Base-by-base conservation (phyloP, 2,329 filamentous ascomycete species). In the Aotearoamyces nothofagi region DNA sequence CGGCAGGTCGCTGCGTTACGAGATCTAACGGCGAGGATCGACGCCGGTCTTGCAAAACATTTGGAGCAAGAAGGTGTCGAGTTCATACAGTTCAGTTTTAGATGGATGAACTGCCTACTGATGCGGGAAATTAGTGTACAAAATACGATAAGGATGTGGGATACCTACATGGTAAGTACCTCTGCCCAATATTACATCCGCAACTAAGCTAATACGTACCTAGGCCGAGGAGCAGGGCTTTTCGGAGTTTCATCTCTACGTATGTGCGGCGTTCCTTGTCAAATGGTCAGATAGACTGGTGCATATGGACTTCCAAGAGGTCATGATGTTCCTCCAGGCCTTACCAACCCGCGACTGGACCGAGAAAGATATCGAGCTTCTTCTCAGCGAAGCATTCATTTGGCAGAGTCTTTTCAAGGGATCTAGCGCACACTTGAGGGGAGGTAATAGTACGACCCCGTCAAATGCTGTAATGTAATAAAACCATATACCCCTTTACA, bases 141-240 rank as follows among this genome's bases (percentile, higher is more conserved):
- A 52, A 96, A 94, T 51, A 94, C 84, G 1, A 92, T 98, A 39
- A 69, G 90, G 42, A 98, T 98, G 90, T 98, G 90, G 90, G 90
- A 98, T 54, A 98, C 90, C 15, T 98, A 98, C 57, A 69, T 98
- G 59, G 87, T 94, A 61, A 50, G 73, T 56, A 29, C 5, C 9
- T 26, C 15, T 16, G 31, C 32, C 14, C n/a, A 16, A 16, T 25
- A 15, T 13, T 23, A 15, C 5, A 22, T 11, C n/a, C 14, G 19
- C 24, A 22, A 20, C 27, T 39, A 32, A 41, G n/a, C 24, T 15
- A 19, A 9, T 19, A 5, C 25, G 5, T 10, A n/a, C 20, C 10
- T 41, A 96, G 87, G 84, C 90, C 27, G 92, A 98, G 63, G 90
- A 96, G 47, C 84, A 94, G 57, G 92, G 90, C 27, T 98, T 98